Base-by-base conservation (phyloP, 768 basidiomycete species). In the Polyporus arcularius region DNA sequence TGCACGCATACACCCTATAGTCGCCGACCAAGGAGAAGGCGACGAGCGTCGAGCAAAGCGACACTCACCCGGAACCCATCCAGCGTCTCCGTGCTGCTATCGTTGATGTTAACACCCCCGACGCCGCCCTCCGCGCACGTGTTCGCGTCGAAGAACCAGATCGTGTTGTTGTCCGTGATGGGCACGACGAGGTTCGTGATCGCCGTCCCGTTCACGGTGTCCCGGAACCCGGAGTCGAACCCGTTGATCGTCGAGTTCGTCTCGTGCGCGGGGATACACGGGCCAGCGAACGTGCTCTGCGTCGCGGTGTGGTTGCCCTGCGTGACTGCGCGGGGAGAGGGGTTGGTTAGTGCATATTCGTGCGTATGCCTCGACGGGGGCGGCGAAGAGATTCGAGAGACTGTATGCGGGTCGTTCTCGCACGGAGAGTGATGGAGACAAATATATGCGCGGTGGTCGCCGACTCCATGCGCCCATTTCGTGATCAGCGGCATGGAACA, bases 121-220 rank as follows among this genome's bases (percentile, higher is more conserved):
- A 87, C 85, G 35, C 84, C 85, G 53, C 85, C 86, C 53, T 76
- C 61, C 3, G 74, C 78, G 70, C 86, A 88, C 7, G 80, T 80
- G 62, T 78, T 79, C 60, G 64, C 68, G 73, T 88, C 86, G 70
- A 74, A 88, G 70, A 84, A 87, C 85, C 85, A 88, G 50, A 85
- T 75, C 18, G 85, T 81, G 57, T 75, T 77, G 60, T 69, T 74
- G 18, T 57, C 56, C 58, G 80, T 74, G 67, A 88, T 78, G 18
- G 79, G 73, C 42, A 85, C 75, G 28, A 69, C 38, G 41, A 84
- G 76, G 51, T 75, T 76, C 30, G 83, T 83, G 47, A 65, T 61
- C 18, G 78, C 73, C 9, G 79, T 77, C 50, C 76, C 79, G 65
- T 85, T 82, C 43, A 71, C 76, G 4, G 82, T 78, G 65, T 79